phyloP scores from a whole-genome alignment of 257 asterid genomes.

The Forsythia viridissima region DNA sequence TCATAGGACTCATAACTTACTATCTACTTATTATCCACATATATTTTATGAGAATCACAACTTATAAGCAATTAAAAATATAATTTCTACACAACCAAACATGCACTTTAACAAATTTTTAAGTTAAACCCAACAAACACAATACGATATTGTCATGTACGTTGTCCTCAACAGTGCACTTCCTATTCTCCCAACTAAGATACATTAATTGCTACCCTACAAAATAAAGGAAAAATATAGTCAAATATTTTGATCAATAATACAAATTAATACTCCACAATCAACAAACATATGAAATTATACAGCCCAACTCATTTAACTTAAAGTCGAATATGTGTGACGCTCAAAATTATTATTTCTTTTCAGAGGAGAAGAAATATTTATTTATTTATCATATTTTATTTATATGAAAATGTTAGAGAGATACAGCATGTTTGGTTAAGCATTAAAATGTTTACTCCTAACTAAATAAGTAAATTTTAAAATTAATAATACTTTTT shows the following conservation, averaged over 20 bases:
- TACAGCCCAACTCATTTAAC: background rate
- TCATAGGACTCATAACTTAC: too few relatives aligned
- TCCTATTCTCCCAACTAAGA: background rate
- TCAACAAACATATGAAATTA: background rate
- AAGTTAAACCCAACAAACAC: too few relatives aligned
- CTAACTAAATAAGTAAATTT: too few relatives aligned
- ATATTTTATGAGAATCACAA: too few relatives aligned
- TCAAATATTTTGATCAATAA: constrained; percentile 1
- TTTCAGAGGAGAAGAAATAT: background rate
- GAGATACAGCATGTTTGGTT: too few relatives aligned
- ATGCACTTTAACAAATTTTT: too few relatives aligned
- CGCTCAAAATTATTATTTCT: background rate
- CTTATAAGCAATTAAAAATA: too few relatives aligned
- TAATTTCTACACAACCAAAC: too few relatives aligned
- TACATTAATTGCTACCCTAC: background rate
- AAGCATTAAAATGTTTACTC: too few relatives aligned
- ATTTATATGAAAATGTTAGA: background rate
- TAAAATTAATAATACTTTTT: too few relatives aligned
- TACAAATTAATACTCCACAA: background rate
- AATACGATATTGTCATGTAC: too few relatives aligned
- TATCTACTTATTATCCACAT: too few relatives aligned
- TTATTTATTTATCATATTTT: background rate
- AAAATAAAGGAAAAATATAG: background rate
- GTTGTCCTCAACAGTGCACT: background rate
- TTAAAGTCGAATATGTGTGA: background rate